Base-by-base conservation (phyloP, 495 filamentous ascomycete species). In the Neurospora sp. region DNA sequence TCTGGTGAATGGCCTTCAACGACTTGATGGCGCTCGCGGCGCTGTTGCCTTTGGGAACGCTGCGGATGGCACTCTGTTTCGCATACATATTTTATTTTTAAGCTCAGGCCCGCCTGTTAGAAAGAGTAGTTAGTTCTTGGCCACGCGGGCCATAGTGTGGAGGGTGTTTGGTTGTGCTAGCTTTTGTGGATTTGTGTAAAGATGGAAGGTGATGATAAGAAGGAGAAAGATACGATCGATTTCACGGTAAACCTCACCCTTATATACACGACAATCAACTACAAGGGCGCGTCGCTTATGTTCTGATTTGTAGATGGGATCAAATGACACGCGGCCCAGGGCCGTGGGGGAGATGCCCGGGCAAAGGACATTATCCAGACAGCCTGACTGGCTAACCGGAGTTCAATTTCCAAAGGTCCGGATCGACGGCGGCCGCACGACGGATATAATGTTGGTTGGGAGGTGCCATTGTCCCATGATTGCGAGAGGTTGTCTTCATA, bases 1-100 rank as follows among this genome's bases (percentile, higher is more conserved):
- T 39, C 4, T 73, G 62, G 9, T 78, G 75, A 20, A 78, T 62
- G 5, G 70, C 73, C 35, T 62, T 71, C 70, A 76, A 72, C 7
- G 75, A 66, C 37, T 75, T 73, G 11, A 75, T 18, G 14, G 77
- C 72, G 44, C 18, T 49, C n/a, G 8, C 18, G n/a, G 44, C n/a
- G 44, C 9, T 20, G 44, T 49, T 8, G 18, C 44, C 44, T 10
- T 20, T 49, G 18, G 44, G 44, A 20, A 49, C 18, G n/a, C 44
- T 49, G 44, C 44, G 18, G 44, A 49, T 23, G 44, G 44, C 44
- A 20, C 18, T 49, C n/a, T 11, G 44, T 20, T n/a, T 49, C n/a
- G 44, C 44, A 49, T 20, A 23, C 44, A 49, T 49, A 0, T 23
- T 49, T 20, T 49, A 0, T 23, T 49, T 20, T n/a, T 49, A n/a